Evolutionary conservation across 768 basidiomycete genomes (phyloP), one percentile per base, ranked within the genome.

Genomic region (Auricularia heimuer): DNA sequence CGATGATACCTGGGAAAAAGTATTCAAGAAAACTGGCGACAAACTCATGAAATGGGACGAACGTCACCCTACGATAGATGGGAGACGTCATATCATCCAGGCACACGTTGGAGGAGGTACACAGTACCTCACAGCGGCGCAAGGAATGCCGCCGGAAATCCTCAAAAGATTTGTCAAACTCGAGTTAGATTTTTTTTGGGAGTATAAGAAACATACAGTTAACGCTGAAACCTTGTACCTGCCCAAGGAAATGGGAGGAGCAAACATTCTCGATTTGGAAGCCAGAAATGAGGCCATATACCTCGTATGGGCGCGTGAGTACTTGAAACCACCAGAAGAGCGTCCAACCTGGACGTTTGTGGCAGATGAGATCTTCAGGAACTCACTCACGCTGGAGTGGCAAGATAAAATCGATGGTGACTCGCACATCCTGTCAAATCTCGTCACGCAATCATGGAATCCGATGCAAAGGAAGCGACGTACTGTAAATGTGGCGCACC

Each of bases 1-100:
- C 7, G 12, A 6, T 12, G 37, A 35, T 2, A 54, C 35, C 29
- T 68, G 68, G 68, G 68, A 29, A 12, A 37, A 58, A 6, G 34
- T 33, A 4, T 7, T 14, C n/a, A 24, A 24, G 24, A 24, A 24
- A 24, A 24, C 24, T 24, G 24, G 24, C 24, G 24, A 24, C 24
- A 24, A 24, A 24, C 24, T 24, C 24, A 24, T 24, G 24, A 24
- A 1, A 24, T 24, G 24, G 24, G 24, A 24, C 24, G 24, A 24
- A 24, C 24, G 24, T 24, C 24, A 24, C 29, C 56, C 34, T 8
- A 7, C 56, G 18, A 4, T 29, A 21, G 7, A 29, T 18, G 56
- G 56, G 21, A 21, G 7, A 24, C 3, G 56, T 29, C 4, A 29
- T 4, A 4, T 60, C 12, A 3, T 33, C 21, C 56, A 10, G 16